Percentiles rank a stretch among this genome's conserved stretches.
phyloP scores from a whole-genome alignment of 2,329 filamentous ascomycete species.

The Talaromyces albobiverticillius region DNA sequence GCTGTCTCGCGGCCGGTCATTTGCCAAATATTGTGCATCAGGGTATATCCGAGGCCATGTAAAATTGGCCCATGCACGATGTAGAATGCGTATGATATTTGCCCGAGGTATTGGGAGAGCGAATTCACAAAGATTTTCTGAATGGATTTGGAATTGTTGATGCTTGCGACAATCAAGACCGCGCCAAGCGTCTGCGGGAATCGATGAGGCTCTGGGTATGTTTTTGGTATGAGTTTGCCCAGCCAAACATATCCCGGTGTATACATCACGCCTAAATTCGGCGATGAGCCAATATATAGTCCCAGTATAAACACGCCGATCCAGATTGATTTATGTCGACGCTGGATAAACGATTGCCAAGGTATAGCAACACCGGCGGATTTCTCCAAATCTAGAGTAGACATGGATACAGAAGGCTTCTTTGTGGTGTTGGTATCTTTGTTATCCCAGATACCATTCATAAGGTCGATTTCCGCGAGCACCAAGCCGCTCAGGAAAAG shows the following conservation, averaged over 20 bases:
- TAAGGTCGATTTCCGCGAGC: constrained; percentile 43
- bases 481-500: constrained; percentile 43
- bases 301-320: constrained; percentile 36
- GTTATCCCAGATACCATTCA: constrained; percentile 34
- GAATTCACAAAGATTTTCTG: constrained; percentile 41
- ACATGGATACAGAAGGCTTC: constrained; percentile 17
- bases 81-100: constrained; percentile 48
- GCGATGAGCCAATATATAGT: constrained; percentile 43
- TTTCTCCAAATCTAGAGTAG: constrained; percentile 22
- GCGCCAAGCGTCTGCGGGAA: constrained; percentile 45
- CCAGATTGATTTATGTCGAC: constrained; percentile 34
- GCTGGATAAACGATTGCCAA: constrained; percentile 18
- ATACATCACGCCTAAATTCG: constrained; percentile 37
- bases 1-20: constrained; percentile 38
- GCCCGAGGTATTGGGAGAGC: constrained; percentile 46
- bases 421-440: background rate
- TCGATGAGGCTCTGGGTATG: constrained; percentile 42
- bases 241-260: constrained; percentile 44
- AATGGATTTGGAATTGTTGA: constrained; percentile 39
- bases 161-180: constrained; percentile 40
- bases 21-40: constrained; percentile 42
- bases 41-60: constrained; percentile 42
- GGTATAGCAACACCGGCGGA: constrained; percentile 23
- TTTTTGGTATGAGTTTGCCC: constrained; percentile 35
- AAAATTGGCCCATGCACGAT: constrained; percentile 47